Percentiles rank a stretch among this genome's conserved stretches.
Conservation (phyloP, 192 early-diverging fungal species). For the Chytriomyces sp. region DNA sequence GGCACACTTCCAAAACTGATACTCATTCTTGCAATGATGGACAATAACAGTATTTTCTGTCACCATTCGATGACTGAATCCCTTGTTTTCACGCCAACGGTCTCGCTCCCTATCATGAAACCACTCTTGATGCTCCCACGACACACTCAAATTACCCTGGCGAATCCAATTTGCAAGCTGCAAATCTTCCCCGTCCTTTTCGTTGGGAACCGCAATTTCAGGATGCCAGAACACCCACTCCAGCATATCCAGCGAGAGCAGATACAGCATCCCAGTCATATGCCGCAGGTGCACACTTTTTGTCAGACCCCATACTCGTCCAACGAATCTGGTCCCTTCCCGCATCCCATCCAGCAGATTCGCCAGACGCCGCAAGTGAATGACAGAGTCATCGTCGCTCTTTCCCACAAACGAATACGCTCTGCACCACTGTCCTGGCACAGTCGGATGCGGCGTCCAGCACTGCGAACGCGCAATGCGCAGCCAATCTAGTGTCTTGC, state of each 20-base stretch:
- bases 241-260: not conserved
- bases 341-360: not conserved
- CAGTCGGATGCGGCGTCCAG: not conserved
- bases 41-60: too few species aligned
- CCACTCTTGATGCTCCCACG: not conserved
- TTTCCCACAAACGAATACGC: not conserved
- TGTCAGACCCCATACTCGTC: not conserved
- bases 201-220: not conserved
- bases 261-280: not conserved
- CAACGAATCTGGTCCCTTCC: not conserved
- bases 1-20: too few species aligned
- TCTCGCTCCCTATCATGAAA: not conserved
- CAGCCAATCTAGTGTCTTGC: not conserved
- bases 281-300: not conserved
- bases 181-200: not conserved
- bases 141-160: not conserved
- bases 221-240: not conserved
- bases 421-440: not conserved
- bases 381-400: not conserved
- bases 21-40: too few species aligned
- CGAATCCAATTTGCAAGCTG: not conserved
- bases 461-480: not conserved
- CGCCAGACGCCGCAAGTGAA: not conserved
- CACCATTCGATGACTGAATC: too few species aligned
- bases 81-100: too few species aligned